Percentiles rank a stretch among this genome's conserved stretches.
phyloP scores from a whole-genome alignment of 768 basidiomycete genomes.

The Leccinum ochraceum region DNA sequence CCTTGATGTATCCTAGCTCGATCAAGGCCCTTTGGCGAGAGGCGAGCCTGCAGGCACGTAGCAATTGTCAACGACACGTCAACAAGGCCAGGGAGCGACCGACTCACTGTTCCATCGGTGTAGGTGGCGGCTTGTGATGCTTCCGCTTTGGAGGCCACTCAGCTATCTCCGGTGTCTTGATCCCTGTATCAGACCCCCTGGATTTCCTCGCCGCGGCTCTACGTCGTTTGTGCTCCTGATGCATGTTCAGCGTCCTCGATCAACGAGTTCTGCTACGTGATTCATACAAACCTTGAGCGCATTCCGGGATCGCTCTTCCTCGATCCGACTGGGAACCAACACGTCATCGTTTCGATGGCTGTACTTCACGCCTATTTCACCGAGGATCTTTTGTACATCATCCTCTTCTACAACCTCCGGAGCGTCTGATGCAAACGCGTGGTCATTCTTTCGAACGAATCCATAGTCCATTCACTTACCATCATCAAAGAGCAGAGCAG shows the following conservation, averaged over 20 bases:
- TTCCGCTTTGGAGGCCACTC: slow-evolving; percentile 68
- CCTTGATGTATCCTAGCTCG: slow-evolving; percentile 58
- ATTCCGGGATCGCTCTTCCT: slow-evolving; percentile 59
- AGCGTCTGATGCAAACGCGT: slow-evolving; percentile 33
- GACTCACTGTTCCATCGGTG: slow-evolving; percentile 53
- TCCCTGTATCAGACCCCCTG: slow-evolving; percentile 11
- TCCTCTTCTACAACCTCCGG: slow-evolving; percentile 44
- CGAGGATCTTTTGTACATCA: slow-evolving; percentile 56
- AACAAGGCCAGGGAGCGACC: background rate
- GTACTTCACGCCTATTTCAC: slow-evolving; percentile 64
- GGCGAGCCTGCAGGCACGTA: slow-evolving; percentile 41
- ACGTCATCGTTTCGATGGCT: slow-evolving; percentile 76
- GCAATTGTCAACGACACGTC: background rate
- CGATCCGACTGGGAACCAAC: slow-evolving; percentile 65
- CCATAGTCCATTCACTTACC: slow-evolving; percentile 37
- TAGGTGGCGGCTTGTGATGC: slow-evolving; percentile 51
- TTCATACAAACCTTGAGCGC: slow-evolving; percentile 46
- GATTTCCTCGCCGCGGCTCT: slow-evolving; percentile 26
- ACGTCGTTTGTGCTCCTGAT: slow-evolving; percentile 30
- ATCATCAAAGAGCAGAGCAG: slow-evolving; percentile 70
- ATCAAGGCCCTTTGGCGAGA: slow-evolving; percentile 62
- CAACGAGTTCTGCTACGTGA: background rate
- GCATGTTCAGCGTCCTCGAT: slow-evolving; percentile 7
- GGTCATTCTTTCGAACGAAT: background rate
- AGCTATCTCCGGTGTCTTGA: slow-evolving; percentile 35